Evolutionary conservation across 2,329 filamentous ascomycete genomes (phyloP).

Genomic region (Chrysoporthe deuterocubensis): DNA sequence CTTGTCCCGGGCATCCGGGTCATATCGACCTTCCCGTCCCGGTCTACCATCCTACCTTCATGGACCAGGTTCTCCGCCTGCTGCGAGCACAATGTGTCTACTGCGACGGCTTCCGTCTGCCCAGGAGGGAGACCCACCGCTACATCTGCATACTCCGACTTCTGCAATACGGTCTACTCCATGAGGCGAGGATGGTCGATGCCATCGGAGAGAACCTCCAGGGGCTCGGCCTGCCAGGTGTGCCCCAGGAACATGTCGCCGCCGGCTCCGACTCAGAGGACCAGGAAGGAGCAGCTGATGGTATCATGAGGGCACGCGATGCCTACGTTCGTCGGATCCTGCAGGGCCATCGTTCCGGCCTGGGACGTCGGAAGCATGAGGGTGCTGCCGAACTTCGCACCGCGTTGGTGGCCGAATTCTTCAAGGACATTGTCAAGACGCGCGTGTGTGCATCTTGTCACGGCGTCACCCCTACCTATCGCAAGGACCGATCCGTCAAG

Average conservation of each 20-base stretch:
- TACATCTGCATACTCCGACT: slow-evolving; percentile 85
- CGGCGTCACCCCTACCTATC: slow-evolving; percentile 79
- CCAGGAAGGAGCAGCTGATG: slow-evolving; percentile 52
- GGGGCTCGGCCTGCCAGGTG: slow-evolving; percentile 45
- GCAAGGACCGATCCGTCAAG: slow-evolving; percentile 90
- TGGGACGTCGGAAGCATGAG: slow-evolving; percentile 75
- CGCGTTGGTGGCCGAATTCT: slow-evolving; percentile 78
- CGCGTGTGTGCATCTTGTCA: slow-evolving; percentile 70
- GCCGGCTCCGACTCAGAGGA: slow-evolving; percentile 67
- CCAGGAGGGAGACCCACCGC: slow-evolving; percentile 75
- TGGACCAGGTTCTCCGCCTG: slow-evolving; percentile 87
- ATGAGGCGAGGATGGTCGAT: slow-evolving; percentile 66
- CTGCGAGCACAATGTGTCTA: slow-evolving; percentile 88
- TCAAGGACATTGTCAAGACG: slow-evolving; percentile 70
- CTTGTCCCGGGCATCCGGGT: slow-evolving; percentile 90
- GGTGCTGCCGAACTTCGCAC: slow-evolving; percentile 78
- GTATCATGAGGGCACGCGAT: slow-evolving; percentile 55
- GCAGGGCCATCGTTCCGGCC: slow-evolving; percentile 57
- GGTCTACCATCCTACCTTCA: slow-evolving; percentile 95
- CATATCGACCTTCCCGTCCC: slow-evolving; percentile 94
- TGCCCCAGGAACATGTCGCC: slow-evolving; percentile 54
- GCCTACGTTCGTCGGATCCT: slow-evolving; percentile 77
- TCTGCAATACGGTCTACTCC: slow-evolving; percentile 80
- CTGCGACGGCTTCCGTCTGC: slow-evolving; percentile 83
- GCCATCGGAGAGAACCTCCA: slow-evolving; percentile 52